Evolutionary conservation across 1,284 basidiomycete genomes (phyloP), one percentile per base, ranked within the genome.

Genomic region (Leccinum subrobustum): DNA sequence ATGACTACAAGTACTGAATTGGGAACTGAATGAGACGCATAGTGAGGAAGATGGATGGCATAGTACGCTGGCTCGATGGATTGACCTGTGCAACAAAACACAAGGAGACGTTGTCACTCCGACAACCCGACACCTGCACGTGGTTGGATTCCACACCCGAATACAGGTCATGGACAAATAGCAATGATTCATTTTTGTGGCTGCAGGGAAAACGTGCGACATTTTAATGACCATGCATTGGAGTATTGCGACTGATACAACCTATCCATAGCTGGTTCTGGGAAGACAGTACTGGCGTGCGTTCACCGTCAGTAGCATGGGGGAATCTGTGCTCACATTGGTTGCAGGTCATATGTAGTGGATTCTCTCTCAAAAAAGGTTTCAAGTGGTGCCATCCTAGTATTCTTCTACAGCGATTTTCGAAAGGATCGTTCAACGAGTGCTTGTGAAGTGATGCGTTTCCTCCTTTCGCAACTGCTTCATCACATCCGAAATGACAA

Each of bases 401-500:
- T 33, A 12, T 63, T 54, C 16, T 63, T 65, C 27, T 65, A 62
- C 47, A 65, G 62, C 8, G 59, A 63, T 33, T 63, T 54, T 52
- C 47, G 52, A 44, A 44, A 51, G 8, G 54, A 58, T 51, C 50
- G 58, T n/a, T 57, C 52, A 7, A 61, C 60, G 20, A 55, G 44
- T 18, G 52, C 61, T 20, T 47, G 47, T 1, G 61, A 64, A 6
- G 61, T 52, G n/a, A 60, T 63, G 62, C 58, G 62, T 2, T 63
- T 58, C 0, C 37, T 63, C n/a, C 31, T 64, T 4, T 63, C 33
- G 2, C 63, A 65, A 11, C 20, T 65, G 4, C 55, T 64, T 11
- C 39, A 37, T 31, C 52, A 63, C 6, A 9, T 48, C 16, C 63
- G 47, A 31, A 5, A 39, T 25, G 44, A 16, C 6, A n/a, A 25